Evolutionary conservation across 257 asterid genomes (phyloP), one percentile per base, ranked within the genome.

Genomic region (Plantago major): DNA sequence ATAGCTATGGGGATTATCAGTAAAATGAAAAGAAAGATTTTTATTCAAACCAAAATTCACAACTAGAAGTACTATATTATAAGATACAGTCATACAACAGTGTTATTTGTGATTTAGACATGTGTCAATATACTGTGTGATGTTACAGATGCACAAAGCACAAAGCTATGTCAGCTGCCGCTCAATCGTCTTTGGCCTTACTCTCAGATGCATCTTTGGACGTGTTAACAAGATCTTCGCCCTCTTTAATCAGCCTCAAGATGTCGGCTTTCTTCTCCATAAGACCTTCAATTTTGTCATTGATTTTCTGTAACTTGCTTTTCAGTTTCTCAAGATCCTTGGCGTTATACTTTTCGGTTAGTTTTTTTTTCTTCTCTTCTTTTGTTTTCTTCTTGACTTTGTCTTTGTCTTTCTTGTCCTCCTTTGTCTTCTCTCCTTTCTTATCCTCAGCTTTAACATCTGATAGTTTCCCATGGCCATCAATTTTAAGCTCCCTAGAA

Each of bases 301-400:
- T 57, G 50, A 85, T 57, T 60, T 74, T 82, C 67, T 81, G 91
- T 22, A 88, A 63, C 78, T 81, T 81, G 51, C 43, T 71, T 67
- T 81, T 79, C 77, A 88, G 76, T 67, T 73, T 85, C 56, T 46
- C 76, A 4, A 83, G 64, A 66, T 74, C 78, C 17, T 68, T 62
- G 28, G 55, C 62, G 48, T 64, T 64, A 48, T 67, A 60, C 73
- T 84, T 84, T 63, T 76, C 82, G 57, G 76, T 79, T 5, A 55
- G 52, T 42, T 79, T 77, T 7, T 48, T 61, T 71, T 81, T 84
- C 85, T 82, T 87, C 58, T 72, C 90, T n/a, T 71, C 82, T 69
- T 75, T 85, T 10, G 28, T 65, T 15, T 72, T 76, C 75, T 75
- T 79, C 66, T 78, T 79, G 54, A 66, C 80, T 40, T 57, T 79